Conservation (phyloP, 768 basidiomycete genomes). For the Boletus reticuloceps region DNA sequence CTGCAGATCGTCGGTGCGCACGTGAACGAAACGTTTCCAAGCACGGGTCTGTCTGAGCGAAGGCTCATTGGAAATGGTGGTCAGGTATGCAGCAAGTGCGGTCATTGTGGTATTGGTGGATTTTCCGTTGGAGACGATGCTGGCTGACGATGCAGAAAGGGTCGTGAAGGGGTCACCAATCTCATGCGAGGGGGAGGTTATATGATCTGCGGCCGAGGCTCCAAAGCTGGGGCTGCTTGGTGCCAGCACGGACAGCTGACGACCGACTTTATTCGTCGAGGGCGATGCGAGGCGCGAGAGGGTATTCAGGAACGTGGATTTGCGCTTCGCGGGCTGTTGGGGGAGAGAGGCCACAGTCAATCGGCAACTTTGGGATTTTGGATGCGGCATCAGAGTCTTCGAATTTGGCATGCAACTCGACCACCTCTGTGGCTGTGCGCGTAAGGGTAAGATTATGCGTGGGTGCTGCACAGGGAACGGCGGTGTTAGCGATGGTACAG, state of each 20-base stretch:
- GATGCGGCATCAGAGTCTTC: constrained; percentile 57
- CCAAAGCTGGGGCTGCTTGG: constrained; percentile 32
- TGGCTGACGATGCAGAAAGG: constrained; percentile 32
- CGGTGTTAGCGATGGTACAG: constrained; percentile 28
- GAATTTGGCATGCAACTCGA: constrained; percentile 82
- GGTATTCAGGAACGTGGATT: constrained; percentile 83
- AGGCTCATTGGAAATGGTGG: constrained; percentile 68
- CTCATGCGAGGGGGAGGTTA: constrained; percentile 54
- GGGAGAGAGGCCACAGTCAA: constrained; percentile 56
- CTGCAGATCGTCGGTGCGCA: constrained; percentile 84
- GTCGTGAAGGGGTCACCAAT: constrained; percentile 59
- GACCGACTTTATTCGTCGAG: constrained; percentile 49
- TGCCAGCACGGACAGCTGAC: constrained; percentile 38
- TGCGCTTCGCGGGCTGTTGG: constrained; percentile 58
- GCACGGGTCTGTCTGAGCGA: constrained; percentile 59
- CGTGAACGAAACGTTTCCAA: constrained; percentile 86
- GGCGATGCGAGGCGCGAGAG: constrained; percentile 82
- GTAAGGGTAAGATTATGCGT: constrained; percentile 89
- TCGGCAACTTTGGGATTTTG: constrained; percentile 59
- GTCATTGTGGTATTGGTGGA: constrained; percentile 53
- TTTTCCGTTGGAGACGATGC: constrained; percentile 18
- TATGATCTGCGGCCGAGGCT: constrained; percentile 33
- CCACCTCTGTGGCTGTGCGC: constrained; percentile 70
- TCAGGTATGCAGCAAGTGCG: constrained; percentile 76
- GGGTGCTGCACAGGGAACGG: constrained; percentile 54